Evolutionary conservation across 495 filamentous ascomycete genomes (phyloP), one percentile per base, ranked within the genome.

Genomic region (Bacidia gigantensis): DNA sequence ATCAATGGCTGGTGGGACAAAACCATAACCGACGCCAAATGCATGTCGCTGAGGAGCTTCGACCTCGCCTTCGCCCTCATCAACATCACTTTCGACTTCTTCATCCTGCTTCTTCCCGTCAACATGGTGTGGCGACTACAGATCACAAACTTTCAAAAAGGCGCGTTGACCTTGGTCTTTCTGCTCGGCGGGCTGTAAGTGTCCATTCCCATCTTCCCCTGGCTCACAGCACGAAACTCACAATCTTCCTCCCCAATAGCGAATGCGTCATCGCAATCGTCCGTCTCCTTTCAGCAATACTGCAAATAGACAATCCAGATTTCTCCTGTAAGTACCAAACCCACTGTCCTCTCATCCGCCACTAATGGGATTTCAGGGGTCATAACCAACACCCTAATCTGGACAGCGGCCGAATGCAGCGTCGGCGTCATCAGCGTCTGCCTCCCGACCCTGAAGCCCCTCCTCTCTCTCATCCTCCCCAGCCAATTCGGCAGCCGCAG

Each of bases 1-100:
- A 58, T 62, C 41, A 44, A 22, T 18, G 41, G 14, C 41, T 21
- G 59, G 54, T 50, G 69, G 68, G 52, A 63, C 63, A 49, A 69
- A 66, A 62, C 26, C 60, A 0, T 26, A 46, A 2, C 41, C 54
- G 0, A 17, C 65, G 10, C 57, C 59, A 1, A 67, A 67, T 70
- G 66, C 41, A 59, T 68, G 22, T 60, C 69, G 41, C 55, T 53
- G 3, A 52, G 61, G 17, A 57, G 56, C 0, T 54, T 57, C 1
- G 61, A 68, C 29, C n/a, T 56, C 20, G 3, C 29, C 1, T 39
- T 43, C 10, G 54, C 29, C 2, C 29, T 42, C 11, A 49, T 54
- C 25, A 62, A 62, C 35, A 24, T 53, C 0, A 29, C 44, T 18
- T 56, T 53, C 2, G 57, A 59, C 25, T 45, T 62, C 18, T 23